phyloP scores from a whole-genome alignment of 192 early-diverging fungal species.

The Helicostylum pulchrum region DNA sequence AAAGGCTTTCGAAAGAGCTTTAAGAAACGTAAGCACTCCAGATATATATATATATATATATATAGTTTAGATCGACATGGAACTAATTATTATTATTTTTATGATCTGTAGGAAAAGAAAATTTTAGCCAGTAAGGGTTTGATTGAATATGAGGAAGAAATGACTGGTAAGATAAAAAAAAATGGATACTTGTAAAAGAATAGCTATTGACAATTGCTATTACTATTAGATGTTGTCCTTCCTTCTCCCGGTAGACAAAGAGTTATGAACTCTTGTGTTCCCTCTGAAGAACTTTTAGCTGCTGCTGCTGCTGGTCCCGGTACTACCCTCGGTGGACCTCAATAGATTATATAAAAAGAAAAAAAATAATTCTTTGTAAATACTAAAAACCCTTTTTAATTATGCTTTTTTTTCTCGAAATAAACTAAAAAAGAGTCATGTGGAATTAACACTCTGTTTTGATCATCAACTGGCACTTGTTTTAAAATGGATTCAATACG shows the following conservation, averaged over 20 bases:
- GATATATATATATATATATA: no score
- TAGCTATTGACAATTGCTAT: not conserved
- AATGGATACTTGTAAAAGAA: not conserved
- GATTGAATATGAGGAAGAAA: slow-evolving; percentile 33
- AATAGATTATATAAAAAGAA: no score
- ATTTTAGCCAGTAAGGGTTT: slow-evolving; percentile 28
- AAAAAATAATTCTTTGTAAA: no score
- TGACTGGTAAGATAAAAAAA: slow-evolving; percentile 24
- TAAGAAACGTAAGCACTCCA: slow-evolving; percentile 37
- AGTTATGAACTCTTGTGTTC: slow-evolving; percentile 16
- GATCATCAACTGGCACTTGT: no score
- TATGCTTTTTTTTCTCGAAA: no score
- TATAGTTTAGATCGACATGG: not conserved
- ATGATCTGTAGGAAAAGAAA: slow-evolving; percentile 26
- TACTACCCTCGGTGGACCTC: slow-evolving; percentile 32
- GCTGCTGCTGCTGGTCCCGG: slow-evolving; percentile 36
- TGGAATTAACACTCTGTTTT: no score
- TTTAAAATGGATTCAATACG: no score
- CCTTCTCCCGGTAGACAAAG: slow-evolving; percentile 14
- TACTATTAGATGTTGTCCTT: slow-evolving; percentile 26
- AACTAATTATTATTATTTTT: not conserved
- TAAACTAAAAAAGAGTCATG: no score
- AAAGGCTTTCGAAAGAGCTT: slow-evolving; percentile 24
- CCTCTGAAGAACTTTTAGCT: slow-evolving; percentile 27
- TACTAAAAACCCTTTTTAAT: no score